Base-by-base conservation (phyloP, 2,329 filamentous ascomycete genomes). In the Fusarium buxicola region DNA sequence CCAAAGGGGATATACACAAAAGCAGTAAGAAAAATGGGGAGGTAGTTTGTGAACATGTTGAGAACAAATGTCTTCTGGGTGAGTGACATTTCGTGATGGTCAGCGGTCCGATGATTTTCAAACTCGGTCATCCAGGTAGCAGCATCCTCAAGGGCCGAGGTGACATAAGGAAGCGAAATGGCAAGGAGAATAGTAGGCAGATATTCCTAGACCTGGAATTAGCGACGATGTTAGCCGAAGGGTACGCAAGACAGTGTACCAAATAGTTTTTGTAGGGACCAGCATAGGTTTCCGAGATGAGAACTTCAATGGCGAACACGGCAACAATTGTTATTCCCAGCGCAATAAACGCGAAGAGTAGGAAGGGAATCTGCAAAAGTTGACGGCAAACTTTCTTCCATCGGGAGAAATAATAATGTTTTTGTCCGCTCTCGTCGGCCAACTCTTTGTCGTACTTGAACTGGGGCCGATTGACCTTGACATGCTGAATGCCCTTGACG, bases 1-100 rank as follows among this genome's bases (percentile, higher is more conserved):
- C 89, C 90, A 61, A 92, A 91, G 0, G 91, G 91, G 2, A 94
- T 88, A 70, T 94, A 94, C 47, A 94, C 84, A 69, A 93, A 94
- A 0, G 91, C 90, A 0, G 90, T 93, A 7, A 94, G 79, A 60
- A 92, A 83, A 40, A 92, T 89, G 1, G 89, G 89, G 1, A 92
- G 81, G 71, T 93, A 94, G 5, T 91, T 90, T 11, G 90, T 92
- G 75, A 93, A 91, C 78, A 92, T 92, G 79, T 90, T 91, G 72
- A 94, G 84, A 30, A 92, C 82, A 57, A 93, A 92, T 8, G 90
- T 84, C 80, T 93, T 93, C 60, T 89, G 85, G 0, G 89, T 91
- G 64, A 91, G 81, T 0, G 89, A 88, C 58, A 86, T 84, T 59
- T 92, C 87, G 69, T 91, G 88, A 16, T 84, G 80, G 45, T 89